Evolutionary conservation across 495 filamentous ascomycete species (phyloP), one percentile per base, ranked within the genome.

Genomic region (Hypoxylon subgilvum): DNA sequence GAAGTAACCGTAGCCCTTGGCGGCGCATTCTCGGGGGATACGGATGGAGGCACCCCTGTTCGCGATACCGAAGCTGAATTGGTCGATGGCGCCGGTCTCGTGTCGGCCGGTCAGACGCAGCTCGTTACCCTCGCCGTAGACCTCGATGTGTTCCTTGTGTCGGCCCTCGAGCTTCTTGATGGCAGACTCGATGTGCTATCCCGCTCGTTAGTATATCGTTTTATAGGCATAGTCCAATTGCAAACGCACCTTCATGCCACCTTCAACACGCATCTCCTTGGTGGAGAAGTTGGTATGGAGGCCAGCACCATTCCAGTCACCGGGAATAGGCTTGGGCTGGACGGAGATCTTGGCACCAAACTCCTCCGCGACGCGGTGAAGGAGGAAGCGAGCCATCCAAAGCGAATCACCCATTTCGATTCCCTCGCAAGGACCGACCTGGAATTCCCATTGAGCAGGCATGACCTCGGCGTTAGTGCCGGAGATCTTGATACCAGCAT

Each of bases 381-480:
- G 92, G 41, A 98, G 83, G 84, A 92, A 97, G 56, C 94, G 92
- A 58, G 94, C 90, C 69, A 96, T 82, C 94, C 95, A 98, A 71
- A 98, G 90, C 56, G 97, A 88, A 76, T 98, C 94, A 76, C 94
- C 94, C 86, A 97, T 74, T 72, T 90, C 84, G 71, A 98, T 97
- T 41, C 94, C 94, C 32, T 79, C 70, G 79, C 93, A 96, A 61
- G 95, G 95, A 58, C 95, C 94, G 69, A 98, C 89, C 76, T 98
- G 94, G 88, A 92, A 97, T 79, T 98, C 94, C 94, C 94, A 98
- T 76, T 98, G 94, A 56, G 89, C 92, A 51, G 94, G 91, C 86
- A 96, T 93, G 71, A 98, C 94, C 85, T 98, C 94, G 42, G 94
- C 94, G 79, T 98, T 98, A 80, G 93, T 96, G 76, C 94, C 94